Percentiles rank a stretch among this genome's conserved stretches.
Conservation (phyloP, 495 filamentous ascomycete genomes). For the Cladorrhinum samala region DNA sequence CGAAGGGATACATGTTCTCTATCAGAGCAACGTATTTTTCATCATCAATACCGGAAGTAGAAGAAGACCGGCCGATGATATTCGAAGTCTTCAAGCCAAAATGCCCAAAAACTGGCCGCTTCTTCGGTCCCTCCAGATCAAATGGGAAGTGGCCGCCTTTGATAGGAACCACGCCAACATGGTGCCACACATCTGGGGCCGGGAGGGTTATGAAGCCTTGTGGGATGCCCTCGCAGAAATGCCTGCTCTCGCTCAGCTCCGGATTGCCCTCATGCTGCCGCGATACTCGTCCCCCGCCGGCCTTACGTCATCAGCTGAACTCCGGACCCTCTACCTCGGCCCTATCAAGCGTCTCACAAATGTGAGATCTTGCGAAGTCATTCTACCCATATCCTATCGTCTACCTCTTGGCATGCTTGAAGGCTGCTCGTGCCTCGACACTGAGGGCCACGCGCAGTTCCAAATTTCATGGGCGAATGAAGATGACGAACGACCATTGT, state of each 20-base stretch:
- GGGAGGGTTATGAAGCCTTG: slow-evolving; percentile 12
- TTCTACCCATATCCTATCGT: slow-evolving; percentile 4
- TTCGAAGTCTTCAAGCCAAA: slow-evolving; percentile 13
- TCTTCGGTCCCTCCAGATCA: slow-evolving; percentile 10
- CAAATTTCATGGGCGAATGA: slow-evolving; percentile 5
- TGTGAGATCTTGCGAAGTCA: slow-evolving; percentile 6
- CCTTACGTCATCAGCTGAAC: not conserved
- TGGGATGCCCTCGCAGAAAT: slow-evolving; percentile 16
- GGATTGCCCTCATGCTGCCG: slow-evolving; percentile 8
- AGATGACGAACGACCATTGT: not conserved
- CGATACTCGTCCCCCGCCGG: not conserved
- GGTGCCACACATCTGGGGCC: slow-evolving; percentile 8
- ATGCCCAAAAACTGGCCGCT: slow-evolving; percentile 12
- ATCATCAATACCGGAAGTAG: slow-evolving; percentile 7
- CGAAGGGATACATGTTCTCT: slow-evolving; percentile 9
- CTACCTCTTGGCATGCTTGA: not conserved
- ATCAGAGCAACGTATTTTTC: slow-evolving; percentile 13
- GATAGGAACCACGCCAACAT: slow-evolving; percentile 10
- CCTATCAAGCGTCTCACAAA: slow-evolving; percentile 8
- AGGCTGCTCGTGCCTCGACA: too few relatives aligned
- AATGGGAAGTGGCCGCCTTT: slow-evolving; percentile 10
- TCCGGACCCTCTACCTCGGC: slow-evolving; percentile 7
- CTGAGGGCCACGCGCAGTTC: not conserved
- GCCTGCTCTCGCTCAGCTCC: slow-evolving; percentile 6
- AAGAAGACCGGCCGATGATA: slow-evolving; percentile 8